Conservation (phyloP, 148 eudicot genomes). For the Tetragonia tetragonoides region DNA sequence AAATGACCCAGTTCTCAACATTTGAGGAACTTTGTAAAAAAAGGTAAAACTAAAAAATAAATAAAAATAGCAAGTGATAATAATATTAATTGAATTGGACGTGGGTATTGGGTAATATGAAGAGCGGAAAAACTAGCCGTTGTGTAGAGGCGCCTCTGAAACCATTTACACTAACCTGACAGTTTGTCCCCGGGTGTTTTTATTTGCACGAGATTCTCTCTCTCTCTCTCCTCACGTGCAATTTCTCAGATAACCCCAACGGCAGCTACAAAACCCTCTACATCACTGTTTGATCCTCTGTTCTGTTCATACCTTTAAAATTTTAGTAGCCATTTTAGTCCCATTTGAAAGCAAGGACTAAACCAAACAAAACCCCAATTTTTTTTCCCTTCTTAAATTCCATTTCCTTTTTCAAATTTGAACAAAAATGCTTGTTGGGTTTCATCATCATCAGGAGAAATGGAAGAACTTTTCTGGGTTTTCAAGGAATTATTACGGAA, state of each 20-base stretch:
- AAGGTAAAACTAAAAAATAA: background rate
- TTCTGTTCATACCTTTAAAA: constrained; percentile 8
- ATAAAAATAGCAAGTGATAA: background rate
- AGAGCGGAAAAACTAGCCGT: constrained; percentile 56
- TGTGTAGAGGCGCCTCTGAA: constrained; percentile 37
- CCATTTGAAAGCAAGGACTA: background rate
- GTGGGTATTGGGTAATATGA: background rate
- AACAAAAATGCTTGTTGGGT: constrained; percentile 8
- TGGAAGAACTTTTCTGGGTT: constrained; percentile 27
- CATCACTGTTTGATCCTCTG: constrained; percentile 16
- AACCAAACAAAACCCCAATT: constrained; percentile 1
- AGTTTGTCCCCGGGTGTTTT: constrained; percentile 32
- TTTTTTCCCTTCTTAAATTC: constrained; percentile 7
- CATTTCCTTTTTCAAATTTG: background rate
- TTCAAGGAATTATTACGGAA: constrained; percentile 1
- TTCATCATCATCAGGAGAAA: constrained; percentile 33
- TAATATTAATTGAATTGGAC: background rate
- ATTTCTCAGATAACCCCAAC: constrained; percentile 13
- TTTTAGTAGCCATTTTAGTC: background rate
- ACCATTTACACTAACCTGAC: constrained; percentile 35
- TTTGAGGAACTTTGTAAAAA: background rate
- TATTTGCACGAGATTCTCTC: constrained; percentile 33
- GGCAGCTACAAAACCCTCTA: constrained; percentile 21
- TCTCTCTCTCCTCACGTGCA: constrained; percentile 35
- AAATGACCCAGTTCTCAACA: constrained; percentile 8